phyloP scores from a whole-genome alignment of 1,284 basidiomycete species.

The Rhodotorula sp. region DNA sequence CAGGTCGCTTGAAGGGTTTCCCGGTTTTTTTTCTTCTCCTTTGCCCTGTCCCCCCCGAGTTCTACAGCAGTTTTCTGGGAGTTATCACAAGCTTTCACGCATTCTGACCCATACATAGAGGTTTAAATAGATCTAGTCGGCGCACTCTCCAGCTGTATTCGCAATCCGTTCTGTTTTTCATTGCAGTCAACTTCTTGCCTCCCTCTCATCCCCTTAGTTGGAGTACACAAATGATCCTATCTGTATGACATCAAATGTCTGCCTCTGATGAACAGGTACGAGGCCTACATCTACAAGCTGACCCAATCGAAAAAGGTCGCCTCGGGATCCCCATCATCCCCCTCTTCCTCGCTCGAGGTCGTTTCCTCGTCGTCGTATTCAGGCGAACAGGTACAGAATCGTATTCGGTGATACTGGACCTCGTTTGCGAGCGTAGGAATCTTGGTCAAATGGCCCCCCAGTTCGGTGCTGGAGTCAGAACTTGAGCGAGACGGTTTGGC shows the following conservation, averaged over 20 bases:
- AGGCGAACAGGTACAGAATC: neutral
- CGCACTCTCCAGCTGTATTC: neutral
- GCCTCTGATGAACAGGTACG: no score
- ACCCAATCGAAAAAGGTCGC: neutral
- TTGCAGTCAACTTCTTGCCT: neutral
- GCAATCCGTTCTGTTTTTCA: neutral
- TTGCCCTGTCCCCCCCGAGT: neutral
- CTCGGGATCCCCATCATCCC: neutral
- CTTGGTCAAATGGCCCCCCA: no score
- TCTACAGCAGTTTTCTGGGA: no score
- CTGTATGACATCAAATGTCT: no score
- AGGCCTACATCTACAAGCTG: neutral
- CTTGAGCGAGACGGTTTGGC: no score
- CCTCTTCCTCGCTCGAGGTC: neutral
- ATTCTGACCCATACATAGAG: neutral
- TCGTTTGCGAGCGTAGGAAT: no score
- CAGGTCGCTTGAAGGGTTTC: neutral
- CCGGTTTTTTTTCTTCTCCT: neutral
- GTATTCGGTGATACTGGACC: neutral
- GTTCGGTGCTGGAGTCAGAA: no score
- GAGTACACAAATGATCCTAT: no score
- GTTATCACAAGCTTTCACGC: no score
- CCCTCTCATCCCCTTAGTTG: no score
- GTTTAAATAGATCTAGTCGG: neutral
- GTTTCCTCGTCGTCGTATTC: conserved; percentile 5